Conservation (phyloP, 768 basidiomycete species). For the Tubosaeta sp. region DNA sequence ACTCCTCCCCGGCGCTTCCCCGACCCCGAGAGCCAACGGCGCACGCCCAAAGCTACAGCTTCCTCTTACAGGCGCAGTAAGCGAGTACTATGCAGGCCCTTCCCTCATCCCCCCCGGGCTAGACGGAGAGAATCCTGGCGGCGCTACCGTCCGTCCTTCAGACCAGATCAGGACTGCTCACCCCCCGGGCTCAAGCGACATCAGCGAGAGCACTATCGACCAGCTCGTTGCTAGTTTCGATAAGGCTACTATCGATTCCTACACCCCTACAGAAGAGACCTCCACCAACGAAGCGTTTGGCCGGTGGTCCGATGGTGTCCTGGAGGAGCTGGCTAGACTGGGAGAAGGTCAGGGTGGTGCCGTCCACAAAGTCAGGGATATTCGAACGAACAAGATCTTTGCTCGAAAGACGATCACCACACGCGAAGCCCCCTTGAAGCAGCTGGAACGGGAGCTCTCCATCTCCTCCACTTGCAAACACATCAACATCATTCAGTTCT, state of each 20-base stretch:
- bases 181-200: conserved; percentile 22
- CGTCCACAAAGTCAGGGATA: conserved; percentile 90
- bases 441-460: conserved; percentile 86
- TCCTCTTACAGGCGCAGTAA: conserved; percentile 27
- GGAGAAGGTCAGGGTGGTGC: conserved; percentile 97
- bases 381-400: conserved; percentile 73
- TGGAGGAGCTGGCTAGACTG: conserved; percentile 74
- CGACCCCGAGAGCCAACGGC: conserved; percentile 18
- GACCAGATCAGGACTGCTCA: conserved; percentile 33
- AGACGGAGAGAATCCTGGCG: conserved; percentile 34
- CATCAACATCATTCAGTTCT: conserved; percentile 85
- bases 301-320: conserved; percentile 62
- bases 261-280: conserved; percentile 36
- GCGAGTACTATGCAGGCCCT: conserved; percentile 32
- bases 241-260: conserved; percentile 28
- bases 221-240: conserved; percentile 33
- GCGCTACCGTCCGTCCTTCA: conserved; percentile 41
- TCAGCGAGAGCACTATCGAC: conserved; percentile 34
- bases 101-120: conserved; percentile 32
- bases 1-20: conserved; percentile 28
- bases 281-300: conserved; percentile 21
- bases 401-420: conserved; percentile 95
- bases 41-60: conserved; percentile 34
- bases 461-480: conserved; percentile 85
- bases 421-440: conserved; percentile 84